phyloP scores from a whole-genome alignment of 225 moss, liverwort and hornwort genomes.

The Bryum argenteum region DNA sequence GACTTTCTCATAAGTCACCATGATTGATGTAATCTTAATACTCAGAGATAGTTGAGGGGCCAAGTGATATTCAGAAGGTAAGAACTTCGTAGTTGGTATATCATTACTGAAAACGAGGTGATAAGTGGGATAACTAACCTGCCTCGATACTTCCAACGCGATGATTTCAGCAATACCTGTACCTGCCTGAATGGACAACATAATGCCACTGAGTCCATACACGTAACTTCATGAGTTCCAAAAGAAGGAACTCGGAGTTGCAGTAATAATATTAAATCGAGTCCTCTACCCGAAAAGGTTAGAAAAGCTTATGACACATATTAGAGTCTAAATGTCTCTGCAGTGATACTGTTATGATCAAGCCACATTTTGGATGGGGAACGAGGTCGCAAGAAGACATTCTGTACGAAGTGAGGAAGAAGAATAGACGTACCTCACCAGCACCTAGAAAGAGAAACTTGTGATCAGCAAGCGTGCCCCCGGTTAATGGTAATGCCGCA shows the following conservation, averaged over 20 bases:
- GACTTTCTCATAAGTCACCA: conserved; percentile 23
- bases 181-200: conserved; percentile 62
- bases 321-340: not conserved
- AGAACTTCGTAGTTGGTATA: not conserved
- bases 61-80: conserved; percentile 14
- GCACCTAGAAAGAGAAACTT: conserved; percentile 85
- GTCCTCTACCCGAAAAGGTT: not conserved
- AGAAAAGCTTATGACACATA: not conserved
- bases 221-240: not conserved
- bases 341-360: not conserved
- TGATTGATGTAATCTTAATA: conserved; percentile 15
- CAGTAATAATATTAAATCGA: conserved; percentile 2
- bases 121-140: conserved; percentile 53
- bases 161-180: conserved; percentile 92
- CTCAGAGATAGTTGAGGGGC: conserved; percentile 9
- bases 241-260: conserved; percentile 12
- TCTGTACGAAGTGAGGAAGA: conserved; percentile 9
- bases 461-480: conserved; percentile 81
- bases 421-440: conserved; percentile 69
- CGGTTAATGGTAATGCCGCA: conserved; percentile 75
- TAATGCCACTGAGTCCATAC: conserved; percentile 16
- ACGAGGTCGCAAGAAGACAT: conserved; percentile 2
- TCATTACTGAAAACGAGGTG: conserved; percentile 19
- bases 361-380: conserved; percentile 17
- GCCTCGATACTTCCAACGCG: conserved; percentile 74